Evolutionary conservation across 305 asterid species (phyloP).

Genomic region (Fraxinus dipetala): DNA sequence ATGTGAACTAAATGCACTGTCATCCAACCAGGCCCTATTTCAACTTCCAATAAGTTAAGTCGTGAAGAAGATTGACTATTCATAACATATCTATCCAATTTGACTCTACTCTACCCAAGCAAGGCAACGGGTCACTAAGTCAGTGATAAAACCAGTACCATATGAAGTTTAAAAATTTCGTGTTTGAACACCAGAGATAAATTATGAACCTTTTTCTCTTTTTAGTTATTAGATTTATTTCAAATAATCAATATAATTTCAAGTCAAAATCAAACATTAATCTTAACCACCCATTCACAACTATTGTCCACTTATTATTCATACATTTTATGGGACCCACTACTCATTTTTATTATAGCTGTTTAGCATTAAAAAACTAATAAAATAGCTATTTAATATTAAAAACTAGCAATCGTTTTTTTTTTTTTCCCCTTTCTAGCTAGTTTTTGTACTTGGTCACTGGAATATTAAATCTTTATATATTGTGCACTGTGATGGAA

Average conservation of each 20-base stretch:
- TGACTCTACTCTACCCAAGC: neutral
- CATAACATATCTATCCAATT: neutral
- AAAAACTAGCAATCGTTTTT: neutral
- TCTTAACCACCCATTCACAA: neutral
- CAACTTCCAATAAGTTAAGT: neutral
- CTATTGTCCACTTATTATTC: neutral
- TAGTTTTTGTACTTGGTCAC: neutral
- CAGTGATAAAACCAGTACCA: neutral
- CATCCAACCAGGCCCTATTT: neutral
- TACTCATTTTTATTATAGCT: neutral
- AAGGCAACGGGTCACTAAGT: neutral
- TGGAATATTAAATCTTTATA: neutral
- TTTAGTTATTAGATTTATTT: neutral
- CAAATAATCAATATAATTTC: neutral
- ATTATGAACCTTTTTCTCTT: neutral
- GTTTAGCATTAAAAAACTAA: neutral
- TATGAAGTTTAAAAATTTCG: neutral
- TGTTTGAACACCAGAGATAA: neutral
- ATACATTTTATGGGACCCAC: neutral
- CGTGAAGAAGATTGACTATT: neutral
- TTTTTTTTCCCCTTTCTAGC: neutral
- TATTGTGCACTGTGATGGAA: neutral
- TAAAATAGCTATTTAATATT: neutral
- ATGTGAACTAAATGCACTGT: neutral
- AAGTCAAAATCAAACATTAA: neutral